These are phyloP conservation scores for Paratrypanosoma confusum DNA, from an alignment of 208 protist species.

Conservation along the genomic window DNA sequence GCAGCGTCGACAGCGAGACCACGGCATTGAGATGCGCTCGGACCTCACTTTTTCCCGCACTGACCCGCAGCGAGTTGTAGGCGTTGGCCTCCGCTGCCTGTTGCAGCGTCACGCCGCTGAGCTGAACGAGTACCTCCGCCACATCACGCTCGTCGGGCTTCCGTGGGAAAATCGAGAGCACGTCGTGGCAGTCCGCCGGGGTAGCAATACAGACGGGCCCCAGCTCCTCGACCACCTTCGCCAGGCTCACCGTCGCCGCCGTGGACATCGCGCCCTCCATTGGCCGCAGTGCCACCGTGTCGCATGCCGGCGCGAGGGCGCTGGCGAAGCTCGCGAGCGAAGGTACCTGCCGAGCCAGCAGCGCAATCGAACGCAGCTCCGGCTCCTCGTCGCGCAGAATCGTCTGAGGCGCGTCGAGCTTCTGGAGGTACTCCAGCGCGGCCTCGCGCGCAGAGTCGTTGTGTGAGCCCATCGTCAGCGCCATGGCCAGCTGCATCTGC, in stretches of 20 bases:
- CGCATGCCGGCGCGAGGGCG: constrained; percentile 25
- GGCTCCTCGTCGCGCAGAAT: constrained; percentile 47
- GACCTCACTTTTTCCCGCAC: constrained; percentile 36
- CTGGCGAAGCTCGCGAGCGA: constrained; percentile 22
- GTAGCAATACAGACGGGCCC: constrained; percentile 79
- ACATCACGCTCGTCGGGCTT: constrained; percentile 65
- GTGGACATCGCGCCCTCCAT: constrained; percentile 13
- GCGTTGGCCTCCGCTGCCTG: too few relatives aligned
- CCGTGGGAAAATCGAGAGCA: constrained; percentile 71
- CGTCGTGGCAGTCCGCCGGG: constrained; percentile 57
- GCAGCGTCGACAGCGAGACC: constrained; percentile 34
- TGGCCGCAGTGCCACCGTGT: constrained; percentile 13
- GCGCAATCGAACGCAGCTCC: constrained; percentile 26
- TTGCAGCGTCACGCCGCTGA: constrained; percentile 12
- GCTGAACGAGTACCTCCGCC: constrained; percentile 76
- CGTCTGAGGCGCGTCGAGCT: constrained; percentile 33
- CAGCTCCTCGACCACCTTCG: constrained; percentile 68
- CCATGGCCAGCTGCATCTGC: constrained; percentile 69
- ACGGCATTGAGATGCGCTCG: too few relatives aligned
- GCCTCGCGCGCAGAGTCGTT: constrained; percentile 37
- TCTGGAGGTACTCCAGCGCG: constrained; percentile 43
- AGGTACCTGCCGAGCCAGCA: constrained; percentile 55
- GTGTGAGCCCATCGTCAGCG: constrained; percentile 32
- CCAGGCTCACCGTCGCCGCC: constrained; percentile 64
- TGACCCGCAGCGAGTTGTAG: constrained; percentile 62